These are phyloP conservation scores for Debaryomyces castellii DNA, from an alignment of 805 yeast genomes.

Conservation along the genomic window DNA sequence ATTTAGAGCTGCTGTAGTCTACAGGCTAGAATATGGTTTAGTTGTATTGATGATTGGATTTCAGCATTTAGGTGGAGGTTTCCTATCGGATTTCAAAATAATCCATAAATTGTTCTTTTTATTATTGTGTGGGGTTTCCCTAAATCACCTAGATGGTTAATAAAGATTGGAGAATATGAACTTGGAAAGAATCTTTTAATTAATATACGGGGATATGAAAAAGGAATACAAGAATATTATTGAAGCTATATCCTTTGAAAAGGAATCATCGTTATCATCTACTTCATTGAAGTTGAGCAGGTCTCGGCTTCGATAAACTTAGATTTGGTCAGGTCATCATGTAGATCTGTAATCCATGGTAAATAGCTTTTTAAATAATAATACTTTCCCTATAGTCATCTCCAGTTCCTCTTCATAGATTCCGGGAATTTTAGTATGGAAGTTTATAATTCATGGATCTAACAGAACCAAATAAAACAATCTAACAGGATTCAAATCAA, in stretches of 20 bases:
- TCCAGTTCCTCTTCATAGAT: no score
- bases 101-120: conserved; percentile 30
- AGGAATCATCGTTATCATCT: conserved; percentile 19
- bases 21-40: conserved; percentile 78
- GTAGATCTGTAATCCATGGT: no score
- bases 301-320: no score
- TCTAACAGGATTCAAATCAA: no score
- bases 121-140: conserved; percentile 27
- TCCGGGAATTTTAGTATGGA: no score
- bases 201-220: conserved; percentile 7
- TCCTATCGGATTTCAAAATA: conserved; percentile 71
- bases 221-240: conserved; percentile 13
- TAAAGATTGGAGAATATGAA: not conserved
- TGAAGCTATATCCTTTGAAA: conserved; percentile 21
- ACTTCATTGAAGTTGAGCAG: conserved; percentile 20
- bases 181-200: conserved; percentile 32
- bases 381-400: no score
- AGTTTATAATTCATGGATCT: no score
- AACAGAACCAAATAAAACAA: no score
- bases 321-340: no score
- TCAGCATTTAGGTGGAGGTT: conserved; percentile 61
- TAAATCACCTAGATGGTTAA: conserved; percentile 24
- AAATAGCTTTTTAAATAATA: no score
- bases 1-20: conserved; percentile 73
- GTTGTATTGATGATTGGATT: conserved; percentile 43